A percentile compares a stretch with the other conserved stretches of the same genome.
phyloP scores from a whole-genome alignment of 179 eudicot genomes.

The Camellia oleifera region DNA sequence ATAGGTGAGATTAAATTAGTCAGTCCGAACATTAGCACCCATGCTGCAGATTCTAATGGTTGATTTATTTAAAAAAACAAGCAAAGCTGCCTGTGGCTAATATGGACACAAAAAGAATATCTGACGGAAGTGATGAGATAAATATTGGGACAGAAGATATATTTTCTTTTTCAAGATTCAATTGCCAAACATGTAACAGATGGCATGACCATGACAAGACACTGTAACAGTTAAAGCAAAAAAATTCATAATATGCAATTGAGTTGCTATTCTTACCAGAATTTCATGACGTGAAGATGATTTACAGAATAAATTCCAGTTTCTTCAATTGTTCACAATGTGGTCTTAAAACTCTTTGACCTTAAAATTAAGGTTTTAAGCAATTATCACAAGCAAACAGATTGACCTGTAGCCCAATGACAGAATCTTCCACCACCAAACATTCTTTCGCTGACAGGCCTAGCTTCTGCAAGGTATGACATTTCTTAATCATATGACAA shows the following conservation, averaged over 20 bases:
- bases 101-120: background rate
- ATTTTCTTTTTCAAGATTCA: background rate
- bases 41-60: background rate
- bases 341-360: background rate
- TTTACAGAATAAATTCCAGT: background rate
- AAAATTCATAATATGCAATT: background rate
- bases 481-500: conserved; percentile 1
- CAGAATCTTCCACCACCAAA: conserved; percentile 93
- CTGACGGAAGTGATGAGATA: background rate
- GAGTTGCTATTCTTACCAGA: background rate
- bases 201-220: background rate
- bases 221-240: background rate
- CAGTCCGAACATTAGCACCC: background rate
- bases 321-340: too few species aligned
- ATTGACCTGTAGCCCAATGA: conserved; percentile 91
- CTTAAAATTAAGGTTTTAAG: background rate
- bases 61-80: background rate
- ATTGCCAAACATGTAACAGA: background rate
- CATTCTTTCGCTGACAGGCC: conserved; percentile 69
- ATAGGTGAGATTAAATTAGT: background rate
- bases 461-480: conserved; percentile 49
- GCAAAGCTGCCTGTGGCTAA: background rate
- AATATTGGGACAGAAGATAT: background rate
- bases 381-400: background rate
- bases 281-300: background rate